phyloP scores from a whole-genome alignment of 2,329 filamentous ascomycete species.

The Xylaria sp. region DNA sequence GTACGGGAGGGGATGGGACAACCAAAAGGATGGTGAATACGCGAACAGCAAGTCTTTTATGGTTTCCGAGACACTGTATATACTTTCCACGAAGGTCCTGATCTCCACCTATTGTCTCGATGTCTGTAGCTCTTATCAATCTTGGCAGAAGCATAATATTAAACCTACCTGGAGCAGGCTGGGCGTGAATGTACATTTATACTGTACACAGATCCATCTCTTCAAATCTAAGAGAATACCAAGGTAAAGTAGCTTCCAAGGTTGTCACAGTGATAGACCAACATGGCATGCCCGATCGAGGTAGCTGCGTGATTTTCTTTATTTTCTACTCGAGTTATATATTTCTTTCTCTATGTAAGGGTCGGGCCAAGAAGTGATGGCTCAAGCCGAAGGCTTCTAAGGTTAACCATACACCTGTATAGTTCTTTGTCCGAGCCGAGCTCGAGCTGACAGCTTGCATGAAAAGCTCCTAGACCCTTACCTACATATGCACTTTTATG shows the following conservation, averaged over 20 bases:
- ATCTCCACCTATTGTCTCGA: conserved; percentile 23
- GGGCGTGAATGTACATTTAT: conserved; percentile 25
- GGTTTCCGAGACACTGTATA: neutral
- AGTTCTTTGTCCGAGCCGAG: conserved; percentile 20
- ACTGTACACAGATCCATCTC: conserved; percentile 10
- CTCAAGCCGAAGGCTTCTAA: conserved; percentile 18
- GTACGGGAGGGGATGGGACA: conserved; percentile 19
- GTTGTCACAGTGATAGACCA: too few species aligned
- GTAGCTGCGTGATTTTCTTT: conserved; percentile 9
- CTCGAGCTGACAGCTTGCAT: conserved; percentile 13
- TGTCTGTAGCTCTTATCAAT: conserved; percentile 10
- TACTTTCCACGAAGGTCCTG: neutral
- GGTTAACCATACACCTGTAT: neutral
- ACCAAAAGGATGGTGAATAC: conserved; percentile 13
- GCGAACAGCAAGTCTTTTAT: neutral
- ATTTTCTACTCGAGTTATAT: neutral
- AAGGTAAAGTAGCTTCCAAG: too few species aligned
- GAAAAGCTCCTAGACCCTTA: neutral
- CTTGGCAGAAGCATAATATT: conserved; percentile 26
- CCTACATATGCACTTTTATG: conserved; percentile 4
- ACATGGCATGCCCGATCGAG: conserved; percentile 19
- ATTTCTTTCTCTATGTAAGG: neutral
- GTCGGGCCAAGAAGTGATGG: conserved; percentile 26
- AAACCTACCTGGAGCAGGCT: neutral
- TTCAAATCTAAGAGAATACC: too few species aligned